Percentiles rank a stretch among this genome's conserved stretches.
These are phyloP conservation scores for Monosporascus ibericus DNA, from an alignment of 2,329 filamentous ascomycete genomes.

Conservation along the genomic window DNA sequence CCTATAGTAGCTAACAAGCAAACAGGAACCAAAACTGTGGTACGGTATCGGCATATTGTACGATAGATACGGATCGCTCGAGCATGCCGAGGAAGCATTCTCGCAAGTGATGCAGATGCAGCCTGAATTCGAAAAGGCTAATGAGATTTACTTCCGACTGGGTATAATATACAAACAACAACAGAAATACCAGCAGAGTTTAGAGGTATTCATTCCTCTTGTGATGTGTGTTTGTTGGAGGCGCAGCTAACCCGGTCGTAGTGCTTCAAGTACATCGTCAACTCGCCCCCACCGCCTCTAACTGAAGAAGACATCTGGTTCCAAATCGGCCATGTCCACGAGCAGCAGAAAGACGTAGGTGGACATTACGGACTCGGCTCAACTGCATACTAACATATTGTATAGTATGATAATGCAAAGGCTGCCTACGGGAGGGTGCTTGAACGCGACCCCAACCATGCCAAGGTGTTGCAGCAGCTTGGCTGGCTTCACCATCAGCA, in stretches of 20 bases:
- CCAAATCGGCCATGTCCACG: slow-evolving; percentile 97
- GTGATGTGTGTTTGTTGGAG: background rate
- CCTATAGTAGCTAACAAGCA: slow-evolving; percentile 9
- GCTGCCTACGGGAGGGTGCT: slow-evolving; percentile 87
- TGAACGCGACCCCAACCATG: slow-evolving; percentile 90
- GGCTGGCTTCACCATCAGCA: slow-evolving; percentile 98
- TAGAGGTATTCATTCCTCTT: slow-evolving; percentile 63
- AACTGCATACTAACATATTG: slow-evolving; percentile 20
- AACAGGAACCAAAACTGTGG: slow-evolving; percentile 91
- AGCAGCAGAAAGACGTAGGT: slow-evolving; percentile 96
- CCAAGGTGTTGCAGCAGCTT: slow-evolving; percentile 95
- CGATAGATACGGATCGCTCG: slow-evolving; percentile 89
- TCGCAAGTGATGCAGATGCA: slow-evolving; percentile 99
- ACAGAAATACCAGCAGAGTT: slow-evolving; percentile 83
- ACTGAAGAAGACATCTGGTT: slow-evolving; percentile 99
- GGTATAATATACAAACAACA: slow-evolving; percentile 99
- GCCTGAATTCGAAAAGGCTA: slow-evolving; percentile 95
- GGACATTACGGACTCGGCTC: slow-evolving; percentile 10
- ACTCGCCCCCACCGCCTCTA: slow-evolving; percentile 81
- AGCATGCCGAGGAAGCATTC: slow-evolving; percentile 96
- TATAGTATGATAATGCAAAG: slow-evolving; percentile 87
- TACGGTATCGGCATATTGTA: slow-evolving; percentile 98
- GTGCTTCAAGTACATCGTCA: slow-evolving; percentile 98
- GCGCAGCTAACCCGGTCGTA: slow-evolving; percentile 33
- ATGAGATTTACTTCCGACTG: slow-evolving; percentile 96